Evolutionary conservation across 2,329 filamentous ascomycete species (phyloP).

Genomic region (Mollisia scopiformis): DNA sequence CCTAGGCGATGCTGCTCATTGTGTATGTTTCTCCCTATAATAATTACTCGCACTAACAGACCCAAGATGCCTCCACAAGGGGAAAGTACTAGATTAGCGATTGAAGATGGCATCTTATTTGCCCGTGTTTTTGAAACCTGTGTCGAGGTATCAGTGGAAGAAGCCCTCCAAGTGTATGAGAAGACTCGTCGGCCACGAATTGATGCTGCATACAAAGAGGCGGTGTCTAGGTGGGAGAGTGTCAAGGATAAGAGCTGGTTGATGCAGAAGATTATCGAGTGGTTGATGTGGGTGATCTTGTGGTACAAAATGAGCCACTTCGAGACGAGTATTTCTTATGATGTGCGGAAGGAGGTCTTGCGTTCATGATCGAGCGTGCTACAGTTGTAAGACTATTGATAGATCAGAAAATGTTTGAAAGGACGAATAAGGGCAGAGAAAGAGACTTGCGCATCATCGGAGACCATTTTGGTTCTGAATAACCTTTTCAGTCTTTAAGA

Average conservation of each 20-base stretch:
- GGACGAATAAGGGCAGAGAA: too few species aligned
- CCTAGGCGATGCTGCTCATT: constrained; percentile 28
- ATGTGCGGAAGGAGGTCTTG: constrained; percentile 32
- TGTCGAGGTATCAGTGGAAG: constrained; percentile 38
- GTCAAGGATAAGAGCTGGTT: constrained; percentile 50
- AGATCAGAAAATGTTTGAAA: too few species aligned
- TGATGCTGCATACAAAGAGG: constrained; percentile 48
- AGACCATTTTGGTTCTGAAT: too few species aligned
- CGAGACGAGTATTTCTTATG: constrained; percentile 11
- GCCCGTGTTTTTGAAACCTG: constrained; percentile 36
- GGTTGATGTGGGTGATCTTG: constrained; percentile 31
- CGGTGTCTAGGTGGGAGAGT: constrained; percentile 29
- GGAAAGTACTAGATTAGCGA: constrained; percentile 53
- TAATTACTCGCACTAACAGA: too few species aligned
- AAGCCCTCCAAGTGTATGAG: constrained; percentile 51
- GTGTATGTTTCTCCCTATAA: too few species aligned
- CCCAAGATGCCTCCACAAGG: constrained; percentile 55
- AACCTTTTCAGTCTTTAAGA: too few species aligned
- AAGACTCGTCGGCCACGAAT: constrained; percentile 46
- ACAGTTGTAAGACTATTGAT: too few species aligned
- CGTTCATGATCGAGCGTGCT: too few species aligned
- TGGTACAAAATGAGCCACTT: constrained; percentile 22
- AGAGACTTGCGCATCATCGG: too few species aligned
- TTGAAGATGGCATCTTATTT: constrained; percentile 54
- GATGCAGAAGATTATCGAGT: constrained; percentile 27